Base-by-base conservation (phyloP, 2,329 filamentous ascomycete species). In the Venturia nashicola region DNA sequence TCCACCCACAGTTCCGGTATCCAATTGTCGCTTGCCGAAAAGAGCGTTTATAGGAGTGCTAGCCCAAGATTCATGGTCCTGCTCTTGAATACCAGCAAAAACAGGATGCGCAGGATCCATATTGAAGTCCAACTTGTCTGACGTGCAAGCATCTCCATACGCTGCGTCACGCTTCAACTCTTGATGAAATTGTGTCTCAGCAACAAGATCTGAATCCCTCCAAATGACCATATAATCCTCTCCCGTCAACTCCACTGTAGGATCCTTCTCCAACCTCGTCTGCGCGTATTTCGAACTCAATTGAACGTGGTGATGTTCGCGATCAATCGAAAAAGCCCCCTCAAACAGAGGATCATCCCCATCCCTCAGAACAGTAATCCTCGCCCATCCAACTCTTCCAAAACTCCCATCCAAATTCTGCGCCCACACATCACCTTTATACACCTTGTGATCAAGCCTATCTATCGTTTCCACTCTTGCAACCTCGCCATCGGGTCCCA, bases 251-350 rank as follows among this genome's bases (percentile, higher is more conserved):
- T 82, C 76, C 8, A 90, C 73, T 34, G 82, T 78, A 2, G 91
- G 90, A 72, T 99, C 94, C 55, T 86, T 77, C 27, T 77, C 73
- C 66, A 90, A 84, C 71, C 84, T 87, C 57, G 90, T 91, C 68
- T 84, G 81, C 72, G 84, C 80, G 72, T 94, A 99, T 66, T 86
- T 87, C 36, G 82, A 82, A 67, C 83, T 83, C 36, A 90, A 85
- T 71, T 95, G 88, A 61, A 99, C 80, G 73, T 97, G 91, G 75
- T 99, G 91, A 69, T 92, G 86, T 71, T 96, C 86, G 64, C 88
- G 85, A 70, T 89, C 79, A 44, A 97, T 77, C 42, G 87, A 86
- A 73, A 97, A 97, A 2, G 88, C 88, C 62, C 94, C 94, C 74
- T 97, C 90, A 69, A 99, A 99, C 39, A 96, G 75, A 27, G 94